Conservation (phyloP, 345 rosid genomes). For the Geranium brycei region DNA sequence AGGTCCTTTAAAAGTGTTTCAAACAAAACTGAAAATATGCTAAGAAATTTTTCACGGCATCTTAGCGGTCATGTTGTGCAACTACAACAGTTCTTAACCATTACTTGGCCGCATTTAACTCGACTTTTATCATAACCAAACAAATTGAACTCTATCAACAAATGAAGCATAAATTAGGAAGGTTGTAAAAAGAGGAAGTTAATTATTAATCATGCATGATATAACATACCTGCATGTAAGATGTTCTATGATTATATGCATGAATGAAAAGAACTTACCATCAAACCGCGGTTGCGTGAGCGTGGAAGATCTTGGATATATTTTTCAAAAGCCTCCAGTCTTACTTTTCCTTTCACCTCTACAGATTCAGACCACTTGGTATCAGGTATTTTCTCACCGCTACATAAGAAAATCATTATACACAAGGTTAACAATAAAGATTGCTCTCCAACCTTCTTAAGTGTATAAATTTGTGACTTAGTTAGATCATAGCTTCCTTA, state of each 20-base stretch:
- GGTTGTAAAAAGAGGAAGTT: too few relatives aligned
- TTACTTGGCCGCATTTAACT: too few relatives aligned
- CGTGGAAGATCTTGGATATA: constrained; percentile 25
- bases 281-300: constrained; percentile 23
- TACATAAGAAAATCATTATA: constrained; percentile 11
- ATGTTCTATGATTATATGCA: neutral
- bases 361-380: constrained; percentile 18
- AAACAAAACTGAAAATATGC: too few relatives aligned
- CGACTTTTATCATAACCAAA: too few relatives aligned
- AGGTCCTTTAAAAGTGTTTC: too few relatives aligned
- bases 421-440: constrained; percentile 5
- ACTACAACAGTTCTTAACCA: too few relatives aligned
- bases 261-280: constrained; percentile 16
- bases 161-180: too few relatives aligned
- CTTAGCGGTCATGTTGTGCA: too few relatives aligned
- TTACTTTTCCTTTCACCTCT: constrained; percentile 30
- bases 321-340: constrained; percentile 23
- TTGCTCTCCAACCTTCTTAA: constrained; percentile 2
- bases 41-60: too few relatives aligned
- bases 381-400: constrained; percentile 26
- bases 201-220: too few relatives aligned
- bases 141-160: too few relatives aligned
- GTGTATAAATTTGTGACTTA: neutral
- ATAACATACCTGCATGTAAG: too few relatives aligned
- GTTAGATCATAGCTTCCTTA: neutral